phyloP scores from a whole-genome alignment of 2,329 filamentous ascomycete species.

The Trichoderma asperellum region DNA sequence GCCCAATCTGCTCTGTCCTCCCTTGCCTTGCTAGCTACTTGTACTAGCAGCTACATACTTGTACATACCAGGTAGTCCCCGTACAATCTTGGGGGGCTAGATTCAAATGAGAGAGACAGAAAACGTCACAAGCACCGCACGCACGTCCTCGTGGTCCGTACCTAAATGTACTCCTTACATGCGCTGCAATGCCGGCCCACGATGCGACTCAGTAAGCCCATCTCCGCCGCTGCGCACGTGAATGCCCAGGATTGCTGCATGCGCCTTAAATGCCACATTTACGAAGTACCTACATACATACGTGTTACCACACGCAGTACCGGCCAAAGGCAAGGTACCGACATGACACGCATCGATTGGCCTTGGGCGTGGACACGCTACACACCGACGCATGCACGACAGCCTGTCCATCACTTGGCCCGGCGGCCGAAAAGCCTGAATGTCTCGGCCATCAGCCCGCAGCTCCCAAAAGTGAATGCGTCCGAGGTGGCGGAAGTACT shows the following conservation, averaged over 20 bases:
- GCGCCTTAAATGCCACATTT: not conserved
- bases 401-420: conserved; percentile 6
- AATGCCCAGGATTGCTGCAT: not conserved
- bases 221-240: not conserved
- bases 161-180: not conserved
- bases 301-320: not conserved
- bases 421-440: not conserved
- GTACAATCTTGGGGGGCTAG: not conserved
- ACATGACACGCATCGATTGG: conserved; percentile 24
- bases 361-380: conserved; percentile 21
- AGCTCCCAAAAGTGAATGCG: conserved; percentile 1
- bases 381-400: conserved; percentile 19
- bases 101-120: not conserved
- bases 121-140: not conserved
- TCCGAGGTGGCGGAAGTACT: not conserved
- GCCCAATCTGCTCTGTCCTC: not conserved
- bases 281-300: not conserved
- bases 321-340: not conserved
- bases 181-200: not conserved
- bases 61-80: no score
- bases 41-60: not conserved
- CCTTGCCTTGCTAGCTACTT: not conserved
- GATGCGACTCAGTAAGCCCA: not conserved
- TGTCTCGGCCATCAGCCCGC: conserved; percentile 6
- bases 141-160: not conserved